Evolutionary conservation across 2,329 filamentous ascomycete genomes (phyloP).

Genomic region (Didymella sp.): DNA sequence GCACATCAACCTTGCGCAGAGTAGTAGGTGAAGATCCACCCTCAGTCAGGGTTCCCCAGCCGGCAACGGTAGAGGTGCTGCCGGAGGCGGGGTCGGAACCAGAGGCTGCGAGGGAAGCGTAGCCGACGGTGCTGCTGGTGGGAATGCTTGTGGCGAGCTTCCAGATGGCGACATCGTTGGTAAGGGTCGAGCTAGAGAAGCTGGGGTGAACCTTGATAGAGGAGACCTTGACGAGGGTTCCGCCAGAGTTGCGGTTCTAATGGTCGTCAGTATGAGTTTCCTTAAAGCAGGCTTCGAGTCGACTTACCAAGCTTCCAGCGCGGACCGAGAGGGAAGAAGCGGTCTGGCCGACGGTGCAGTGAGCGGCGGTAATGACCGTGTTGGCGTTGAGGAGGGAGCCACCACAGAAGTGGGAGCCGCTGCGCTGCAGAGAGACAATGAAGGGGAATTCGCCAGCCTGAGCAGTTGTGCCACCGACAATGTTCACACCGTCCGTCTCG

Average conservation of each 20-base stretch:
- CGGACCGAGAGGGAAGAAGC: slow-evolving; percentile 29
- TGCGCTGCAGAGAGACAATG: slow-evolving; percentile 34
- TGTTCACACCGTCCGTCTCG: too few species aligned
- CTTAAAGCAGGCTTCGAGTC: too few species aligned
- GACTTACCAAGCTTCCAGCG: slow-evolving; percentile 31
- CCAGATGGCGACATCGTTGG: slow-evolving; percentile 37
- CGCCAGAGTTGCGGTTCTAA: slow-evolving; percentile 32
- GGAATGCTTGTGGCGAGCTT: slow-evolving; percentile 35
- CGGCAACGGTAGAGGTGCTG: slow-evolving; percentile 30
- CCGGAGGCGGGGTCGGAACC: slow-evolving; percentile 35
- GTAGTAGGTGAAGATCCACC: slow-evolving; percentile 19
- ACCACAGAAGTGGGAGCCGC: slow-evolving; percentile 39
- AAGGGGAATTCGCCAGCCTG: slow-evolving; percentile 37
- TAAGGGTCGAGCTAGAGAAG: slow-evolving; percentile 23
- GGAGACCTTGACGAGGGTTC: slow-evolving; percentile 28
- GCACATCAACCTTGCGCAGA: slow-evolving; percentile 40
- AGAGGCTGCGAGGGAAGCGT: slow-evolving; percentile 31
- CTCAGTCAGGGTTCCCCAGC: slow-evolving; percentile 33
- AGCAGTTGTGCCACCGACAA: slow-evolving; percentile 38
- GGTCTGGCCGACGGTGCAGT: slow-evolving; percentile 32
- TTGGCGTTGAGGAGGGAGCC: slow-evolving; percentile 36
- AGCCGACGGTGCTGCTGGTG: slow-evolving; percentile 34
- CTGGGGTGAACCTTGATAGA: slow-evolving; percentile 30
- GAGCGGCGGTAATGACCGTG: slow-evolving; percentile 41
- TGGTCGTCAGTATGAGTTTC: not conserved